Evolutionary conservation across 2,329 filamentous ascomycete species (phyloP), one percentile per base, ranked within the genome.

Genomic region (Nannizziopsis barbatae): DNA sequence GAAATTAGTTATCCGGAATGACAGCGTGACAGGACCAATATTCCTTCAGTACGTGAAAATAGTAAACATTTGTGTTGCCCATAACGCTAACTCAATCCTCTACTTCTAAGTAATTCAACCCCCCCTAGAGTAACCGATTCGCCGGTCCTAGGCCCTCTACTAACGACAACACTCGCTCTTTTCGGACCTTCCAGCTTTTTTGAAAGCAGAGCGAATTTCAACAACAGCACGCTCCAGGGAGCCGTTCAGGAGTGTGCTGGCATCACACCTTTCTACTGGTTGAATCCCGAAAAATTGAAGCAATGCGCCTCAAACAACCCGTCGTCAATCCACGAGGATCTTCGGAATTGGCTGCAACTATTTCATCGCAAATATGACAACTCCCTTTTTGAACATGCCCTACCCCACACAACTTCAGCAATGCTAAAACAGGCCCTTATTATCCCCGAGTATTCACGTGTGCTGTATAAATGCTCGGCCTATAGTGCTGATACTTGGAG

Each of bases 181-280:
- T 49, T 49, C 33, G 47, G 47, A n/a, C 30, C 47, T 8, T 49
- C 47, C 12, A 43, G 30, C 15, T 49, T 49, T 36, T 49, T 49
- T 35, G 31, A 30, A 14, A 44, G 7, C 6, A 14, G 47, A 11
- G 47, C 31, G 33, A 44, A 49, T 30, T 10, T 35, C n/a, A 20
- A 27, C 22, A 27, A 7, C 22, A 27, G 22, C 22, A n/a, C n/a
- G n/a, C n/a, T n/a, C n/a, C n/a, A n/a, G n/a, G n/a, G n/a, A n/a
- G n/a, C n/a, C n/a, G 17, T n/a, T 2, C 3, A 20, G 11, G n/a
- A 18, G 6, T 40, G 37, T 20, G 37, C 22, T 3, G 37, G 20
- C 8, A n/a, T 20, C 8, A 11, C 22, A 8, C 37, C 37, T 17
- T 40, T 40, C 37, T 22, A 40, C 15, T 20, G 9, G 22, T 11